Base-by-base conservation (phyloP, 345 rosid genomes). In the Syzygium aqueum region DNA sequence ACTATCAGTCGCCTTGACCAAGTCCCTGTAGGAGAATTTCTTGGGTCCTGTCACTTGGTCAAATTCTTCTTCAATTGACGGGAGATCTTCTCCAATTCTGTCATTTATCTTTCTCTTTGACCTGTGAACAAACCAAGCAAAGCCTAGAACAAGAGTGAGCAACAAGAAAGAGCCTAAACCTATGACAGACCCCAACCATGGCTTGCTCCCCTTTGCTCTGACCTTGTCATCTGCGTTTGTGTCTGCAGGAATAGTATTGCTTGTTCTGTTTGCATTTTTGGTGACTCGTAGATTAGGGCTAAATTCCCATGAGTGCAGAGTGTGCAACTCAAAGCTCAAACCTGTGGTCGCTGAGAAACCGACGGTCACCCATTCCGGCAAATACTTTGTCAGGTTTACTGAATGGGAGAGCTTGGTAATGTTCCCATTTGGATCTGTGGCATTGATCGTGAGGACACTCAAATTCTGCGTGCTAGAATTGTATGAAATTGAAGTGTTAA, bases 301-400 rank as follows among this genome's bases (percentile, higher is more conserved):
- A 9, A 88, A 88, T 7, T 87, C 86, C 90, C 91, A 88, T 13
- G 86, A 88, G 33, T 51, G 11, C 67, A 87, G 67, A 49, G 53
- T 63, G 22, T 88, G 86, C 12, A 86, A 59, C 86, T 87, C 87
- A 15, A 23, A 77, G 13, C 6, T 30, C 50, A 14, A 3, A 5
- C 85, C 87, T 6, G 56, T 90, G 33, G 86, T 14, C 3, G 67
- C 88, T 7, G 91, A 90, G 85, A 90, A 90, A 50, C 89, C 90
- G 46, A 90, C 27, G 43, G 86, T 85, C 17, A 90, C 89, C 85
- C 87, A 84, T 50, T 88, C 89, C 17, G 89, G 89, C 33, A 90
- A 86, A 65, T 83, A 51, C 25, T 43, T 22, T 22, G 49, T 21
- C 57, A 87, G 30, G 57, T 89, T 84, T 28, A 89, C 56, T 0